These are phyloP conservation scores for Saccharomycopsis sp. DNA, from an alignment of 805 yeast species.

Conservation along the genomic window DNA sequence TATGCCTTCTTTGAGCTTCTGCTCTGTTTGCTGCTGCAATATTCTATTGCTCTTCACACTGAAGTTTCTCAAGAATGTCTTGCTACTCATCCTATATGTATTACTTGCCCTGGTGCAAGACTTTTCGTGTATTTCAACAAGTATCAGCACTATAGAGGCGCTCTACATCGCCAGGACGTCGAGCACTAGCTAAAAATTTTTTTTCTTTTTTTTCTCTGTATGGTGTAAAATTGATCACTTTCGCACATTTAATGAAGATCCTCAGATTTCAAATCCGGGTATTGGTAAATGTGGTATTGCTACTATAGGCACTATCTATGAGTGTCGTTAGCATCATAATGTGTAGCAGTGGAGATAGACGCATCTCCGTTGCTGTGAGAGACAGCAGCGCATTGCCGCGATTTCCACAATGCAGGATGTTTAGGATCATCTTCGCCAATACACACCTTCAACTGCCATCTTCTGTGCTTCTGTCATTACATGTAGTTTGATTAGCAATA, in stretches of 20 bases:
- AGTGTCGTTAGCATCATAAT: neutral
- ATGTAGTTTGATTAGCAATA: no score
- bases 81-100: neutral
- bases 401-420: neutral
- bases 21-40: neutral
- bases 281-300: neutral
- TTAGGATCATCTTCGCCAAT: no score
- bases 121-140: neutral
- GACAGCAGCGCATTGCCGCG: neutral
- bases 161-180: neutral
- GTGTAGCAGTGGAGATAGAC: neutral
- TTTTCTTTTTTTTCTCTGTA: no score
- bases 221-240: neutral
- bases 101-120: neutral
- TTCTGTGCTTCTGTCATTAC: no score
- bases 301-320: neutral
- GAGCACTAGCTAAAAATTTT: neutral
- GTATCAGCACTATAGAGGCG: no score
- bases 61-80: neutral
- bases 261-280: neutral
- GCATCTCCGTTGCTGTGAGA: no score
- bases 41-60: neutral
- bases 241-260: no score
- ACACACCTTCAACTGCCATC: no score
- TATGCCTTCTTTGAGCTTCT: conserved; percentile 8